Evolutionary conservation across 2,329 filamentous ascomycete genomes (phyloP), one percentile per base, ranked within the genome.

Genomic region (Alternaria brassicicola): DNA sequence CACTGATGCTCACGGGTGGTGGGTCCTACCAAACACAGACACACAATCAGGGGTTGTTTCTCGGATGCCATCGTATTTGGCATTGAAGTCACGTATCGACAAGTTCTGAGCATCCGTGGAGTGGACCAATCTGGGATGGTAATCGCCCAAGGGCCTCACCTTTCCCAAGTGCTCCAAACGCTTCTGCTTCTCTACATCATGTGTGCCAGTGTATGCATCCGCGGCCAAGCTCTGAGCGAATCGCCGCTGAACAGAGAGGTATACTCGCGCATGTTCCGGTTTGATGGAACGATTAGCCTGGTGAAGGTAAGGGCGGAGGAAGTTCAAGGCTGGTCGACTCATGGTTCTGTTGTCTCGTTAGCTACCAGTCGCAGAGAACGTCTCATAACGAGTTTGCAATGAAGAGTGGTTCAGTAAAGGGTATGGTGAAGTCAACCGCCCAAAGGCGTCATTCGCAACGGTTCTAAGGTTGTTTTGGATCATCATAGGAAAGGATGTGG

Each of bases 371-470:
- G 52, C 41, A 39, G 30, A 39, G 39, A 23, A 17, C 47, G 12
- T 12, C 28, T 23, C 25, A n/a, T 30, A 41, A 23, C 2, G 12
- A 33, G 10, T 17, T 52, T 45, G 21, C 8, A 2, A 13, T 38
- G 3, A 21, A 38, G 10, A 25, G 13, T n/a, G 31, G 47, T 67
- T 80, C 77, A 80, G 77, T 67, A 68, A 64, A 69, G 68, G 74
- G 74, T 76, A 56, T 53, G 51, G 49, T 74, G 75, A 79, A 81
- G 82, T 84, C 82, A 86, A 80, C 77, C 79, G 78, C 78, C 78
- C 76, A 77, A 72, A 70, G 80, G 79, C 80, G 81, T 88, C 85
- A 86, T 85, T 84, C 85, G 86, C 86, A 88, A 86, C 86, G 86
- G 86, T 89, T 88, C 86, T 88, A 74, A 64, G 63, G 64, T 71